Conservation (phyloP, 768 basidiomycete genomes). For the Stropharia rugosoannulata region DNA sequence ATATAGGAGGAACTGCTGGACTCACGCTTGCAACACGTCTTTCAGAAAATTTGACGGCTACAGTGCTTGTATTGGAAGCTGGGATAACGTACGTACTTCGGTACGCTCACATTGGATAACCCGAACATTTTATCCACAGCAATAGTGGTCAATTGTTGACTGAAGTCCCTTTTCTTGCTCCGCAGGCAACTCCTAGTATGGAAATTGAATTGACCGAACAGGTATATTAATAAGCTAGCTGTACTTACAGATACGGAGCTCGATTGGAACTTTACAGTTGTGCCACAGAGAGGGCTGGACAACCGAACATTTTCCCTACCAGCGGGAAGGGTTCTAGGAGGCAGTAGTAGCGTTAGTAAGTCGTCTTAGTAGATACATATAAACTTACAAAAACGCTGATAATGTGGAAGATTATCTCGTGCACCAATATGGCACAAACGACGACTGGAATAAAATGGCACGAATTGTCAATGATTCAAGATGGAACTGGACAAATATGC, state of each 20-base stretch:
- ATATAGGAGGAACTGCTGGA: constrained; percentile 39
- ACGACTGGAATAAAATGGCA: constrained; percentile 36
- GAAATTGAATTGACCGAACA: not conserved
- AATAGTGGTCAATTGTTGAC: constrained; percentile 13
- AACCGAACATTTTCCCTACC: constrained; percentile 26
- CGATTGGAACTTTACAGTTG: constrained; percentile 26
- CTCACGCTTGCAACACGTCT: constrained; percentile 44
- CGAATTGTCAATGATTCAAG: constrained; percentile 30
- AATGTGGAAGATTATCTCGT: constrained; percentile 29
- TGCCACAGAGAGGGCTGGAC: constrained; percentile 23
- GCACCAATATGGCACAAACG: constrained; percentile 31
- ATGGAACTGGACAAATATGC: constrained; percentile 36
- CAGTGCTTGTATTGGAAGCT: constrained; percentile 41
- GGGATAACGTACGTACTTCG: constrained; percentile 21
- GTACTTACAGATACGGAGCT: constrained; percentile 6
- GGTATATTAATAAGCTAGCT: not conserved
- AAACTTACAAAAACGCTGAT: not conserved
- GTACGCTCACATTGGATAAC: not conserved
- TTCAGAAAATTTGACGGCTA: constrained; percentile 31
- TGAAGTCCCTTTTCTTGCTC: constrained; percentile 15
- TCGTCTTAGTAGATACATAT: not conserved
- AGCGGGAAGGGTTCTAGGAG: constrained; percentile 31
- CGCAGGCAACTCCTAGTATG: constrained; percentile 10
- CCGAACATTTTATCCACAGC: not conserved
- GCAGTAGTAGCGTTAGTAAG: constrained; percentile 19